These are phyloP conservation scores for Naganishia cerealis DNA, from an alignment of 1,284 basidiomycete species.

Conservation along the genomic window DNA sequence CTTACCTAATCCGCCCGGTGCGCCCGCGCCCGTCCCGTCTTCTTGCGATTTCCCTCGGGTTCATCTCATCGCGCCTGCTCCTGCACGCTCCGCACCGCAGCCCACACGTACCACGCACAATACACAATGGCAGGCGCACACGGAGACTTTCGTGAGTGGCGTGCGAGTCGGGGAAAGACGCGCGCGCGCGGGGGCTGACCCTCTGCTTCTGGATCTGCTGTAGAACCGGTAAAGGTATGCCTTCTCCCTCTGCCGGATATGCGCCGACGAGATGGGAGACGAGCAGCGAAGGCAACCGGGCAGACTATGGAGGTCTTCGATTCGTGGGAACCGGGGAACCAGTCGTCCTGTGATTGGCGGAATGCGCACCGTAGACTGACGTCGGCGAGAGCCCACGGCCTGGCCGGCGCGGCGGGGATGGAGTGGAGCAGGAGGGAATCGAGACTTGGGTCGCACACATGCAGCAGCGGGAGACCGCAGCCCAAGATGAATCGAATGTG, in stretches of 20 bases:
- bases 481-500: no score
- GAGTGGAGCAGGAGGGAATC: no score
- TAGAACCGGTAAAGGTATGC: constrained; percentile 48
- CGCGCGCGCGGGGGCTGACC: constrained; percentile 6
- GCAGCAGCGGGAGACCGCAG: no score
- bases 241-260: neutral
- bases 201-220: constrained; percentile 23
- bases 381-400: no score
- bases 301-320: no score
- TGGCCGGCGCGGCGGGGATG: no score
- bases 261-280: neutral
- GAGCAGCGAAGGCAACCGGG: no score
- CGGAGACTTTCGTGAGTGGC: constrained; percentile 42
- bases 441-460: no score
- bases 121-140: constrained; percentile 50
- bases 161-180: neutral
- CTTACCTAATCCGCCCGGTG: neutral
- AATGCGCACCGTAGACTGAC: no score
- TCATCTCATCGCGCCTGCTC: neutral
- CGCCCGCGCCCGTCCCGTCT: neutral
- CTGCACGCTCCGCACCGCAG: neutral
- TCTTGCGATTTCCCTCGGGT: neutral
- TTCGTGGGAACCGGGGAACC: no score
- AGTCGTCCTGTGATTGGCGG: no score
- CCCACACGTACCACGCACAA: neutral